Evolutionary conservation across 2,329 filamentous ascomycete species (phyloP).

Genomic region (Bipolaris zeicola): DNA sequence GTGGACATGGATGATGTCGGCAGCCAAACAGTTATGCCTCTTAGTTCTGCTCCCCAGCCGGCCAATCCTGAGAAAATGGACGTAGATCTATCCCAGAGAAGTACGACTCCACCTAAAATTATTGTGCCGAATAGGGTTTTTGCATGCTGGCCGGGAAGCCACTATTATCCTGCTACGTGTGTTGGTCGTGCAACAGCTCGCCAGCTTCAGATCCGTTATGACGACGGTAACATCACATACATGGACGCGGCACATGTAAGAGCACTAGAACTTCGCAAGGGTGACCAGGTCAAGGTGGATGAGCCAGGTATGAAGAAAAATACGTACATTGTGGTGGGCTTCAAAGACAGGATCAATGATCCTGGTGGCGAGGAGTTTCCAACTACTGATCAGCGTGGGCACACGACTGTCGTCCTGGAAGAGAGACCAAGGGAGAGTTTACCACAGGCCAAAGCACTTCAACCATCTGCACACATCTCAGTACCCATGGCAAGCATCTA

Average conservation of each 20-base stretch:
- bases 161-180: slow-evolving; percentile 66
- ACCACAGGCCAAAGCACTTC: slow-evolving; percentile 20
- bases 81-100: slow-evolving; percentile 12
- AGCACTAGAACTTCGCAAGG: slow-evolving; percentile 50
- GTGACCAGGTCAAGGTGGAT: slow-evolving; percentile 57
- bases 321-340: slow-evolving; percentile 52
- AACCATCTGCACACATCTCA: slow-evolving; percentile 37
- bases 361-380: slow-evolving; percentile 38
- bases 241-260: slow-evolving; percentile 50
- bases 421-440: slow-evolving; percentile 50
- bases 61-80: slow-evolving; percentile 8
- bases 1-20: slow-evolving; percentile 29
- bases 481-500: slow-evolving; percentile 53
- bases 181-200: slow-evolving; percentile 52
- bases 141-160: slow-evolving; percentile 62
- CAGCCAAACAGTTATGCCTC: slow-evolving; percentile 26
- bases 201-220: slow-evolving; percentile 56
- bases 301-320: slow-evolving; percentile 52
- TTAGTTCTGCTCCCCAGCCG: slow-evolving; percentile 22
- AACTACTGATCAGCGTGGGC: slow-evolving; percentile 51
- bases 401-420: slow-evolving; percentile 48
- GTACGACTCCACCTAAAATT: slow-evolving; percentile 27
- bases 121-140: slow-evolving; percentile 61
- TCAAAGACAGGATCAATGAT: slow-evolving; percentile 46
- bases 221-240: slow-evolving; percentile 53